These are phyloP conservation scores for Schoenoplectus tabernaemontani DNA, from an alignment of 202 grass and related monocot species.

Conservation along the genomic window DNA sequence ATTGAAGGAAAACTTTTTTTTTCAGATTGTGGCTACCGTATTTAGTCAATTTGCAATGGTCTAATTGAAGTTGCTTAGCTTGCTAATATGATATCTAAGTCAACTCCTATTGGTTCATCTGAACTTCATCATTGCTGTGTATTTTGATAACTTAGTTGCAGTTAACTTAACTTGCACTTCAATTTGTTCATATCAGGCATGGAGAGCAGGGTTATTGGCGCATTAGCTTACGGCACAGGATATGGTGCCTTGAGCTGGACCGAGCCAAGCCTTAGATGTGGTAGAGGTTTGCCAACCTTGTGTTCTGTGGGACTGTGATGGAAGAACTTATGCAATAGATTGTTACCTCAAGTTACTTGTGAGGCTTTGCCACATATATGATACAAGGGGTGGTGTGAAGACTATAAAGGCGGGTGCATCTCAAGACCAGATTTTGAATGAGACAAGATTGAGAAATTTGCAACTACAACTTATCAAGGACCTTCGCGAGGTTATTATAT, in stretches of 20 bases:
- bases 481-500: conserved; percentile 74
- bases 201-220: conserved; percentile 95
- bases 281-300: conserved; percentile 93
- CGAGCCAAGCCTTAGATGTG: conserved; percentile 87
- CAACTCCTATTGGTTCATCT: background rate
- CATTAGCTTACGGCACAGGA: conserved; percentile 94
- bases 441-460: conserved; percentile 88
- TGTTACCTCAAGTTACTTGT: conserved; percentile 95
- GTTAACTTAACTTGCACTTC: background rate
- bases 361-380: conserved; percentile 91
- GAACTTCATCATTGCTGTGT: background rate
- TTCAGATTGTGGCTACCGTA: background rate
- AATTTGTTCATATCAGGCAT: conserved; percentile 28
- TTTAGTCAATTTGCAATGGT: background rate
- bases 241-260: conserved; percentile 98
- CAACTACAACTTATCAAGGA: conserved; percentile 89
- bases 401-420: conserved; percentile 87
- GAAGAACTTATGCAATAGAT: conserved; percentile 80
- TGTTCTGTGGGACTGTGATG: conserved; percentile 95
- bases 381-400: conserved; percentile 92
- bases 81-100: background rate
- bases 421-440: conserved; percentile 98
- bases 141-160: background rate
- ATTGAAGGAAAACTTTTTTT: background rate
- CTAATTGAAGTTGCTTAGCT: background rate